phyloP scores from a whole-genome alignment of 2,329 filamentous ascomycete genomes.

The Ophiostoma tasmaniense region DNA sequence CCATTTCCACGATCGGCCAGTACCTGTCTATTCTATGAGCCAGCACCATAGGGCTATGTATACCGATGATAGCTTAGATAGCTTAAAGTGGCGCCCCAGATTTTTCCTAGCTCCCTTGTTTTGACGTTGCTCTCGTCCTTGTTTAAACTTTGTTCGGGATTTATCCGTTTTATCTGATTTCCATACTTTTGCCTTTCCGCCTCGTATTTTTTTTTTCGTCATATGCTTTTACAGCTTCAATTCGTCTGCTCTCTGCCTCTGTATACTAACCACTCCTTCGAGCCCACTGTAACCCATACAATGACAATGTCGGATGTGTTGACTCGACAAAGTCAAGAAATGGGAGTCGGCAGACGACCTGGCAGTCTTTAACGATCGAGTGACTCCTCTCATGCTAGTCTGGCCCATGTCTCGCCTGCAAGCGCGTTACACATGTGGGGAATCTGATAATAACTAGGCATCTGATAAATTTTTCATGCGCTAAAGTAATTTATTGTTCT shows the following conservation, averaged over 20 bases:
- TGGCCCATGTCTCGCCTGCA: not conserved
- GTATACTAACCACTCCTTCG: not conserved
- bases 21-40: not conserved
- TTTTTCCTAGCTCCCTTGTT: not conserved
- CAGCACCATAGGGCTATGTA: conserved; percentile 3
- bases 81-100: conserved; percentile 3
- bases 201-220: not conserved
- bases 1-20: not conserved
- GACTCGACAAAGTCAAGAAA: not conserved
- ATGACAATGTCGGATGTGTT: not conserved
- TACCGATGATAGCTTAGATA: not conserved
- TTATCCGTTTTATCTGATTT: not conserved
- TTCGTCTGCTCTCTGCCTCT: not conserved
- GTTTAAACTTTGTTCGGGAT: not conserved
- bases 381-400: not conserved
- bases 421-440: not conserved
- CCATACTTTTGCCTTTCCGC: not conserved
- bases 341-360: not conserved
- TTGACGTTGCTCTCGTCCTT: not conserved
- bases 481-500: not conserved
- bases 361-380: not conserved
- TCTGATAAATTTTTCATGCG: not conserved
- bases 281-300: not conserved
- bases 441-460: conserved; percentile 1
- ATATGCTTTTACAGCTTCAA: not conserved